phyloP scores from a whole-genome alignment of 78 protist genomes.

The Dictyostelium brefeldianum region DNA sequence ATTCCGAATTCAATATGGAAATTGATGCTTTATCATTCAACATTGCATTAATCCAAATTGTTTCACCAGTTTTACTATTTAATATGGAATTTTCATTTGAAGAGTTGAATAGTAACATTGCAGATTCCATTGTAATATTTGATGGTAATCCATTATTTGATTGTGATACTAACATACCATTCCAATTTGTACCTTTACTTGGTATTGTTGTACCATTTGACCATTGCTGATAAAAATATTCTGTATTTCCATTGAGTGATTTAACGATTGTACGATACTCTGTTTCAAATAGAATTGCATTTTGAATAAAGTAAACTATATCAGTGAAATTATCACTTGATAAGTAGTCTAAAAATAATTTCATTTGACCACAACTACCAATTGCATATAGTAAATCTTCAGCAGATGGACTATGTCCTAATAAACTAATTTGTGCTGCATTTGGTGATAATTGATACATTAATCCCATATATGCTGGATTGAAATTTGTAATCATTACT shows the following conservation, averaged over 20 bases:
- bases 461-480: slow-evolving; percentile 47
- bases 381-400: background rate
- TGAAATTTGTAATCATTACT: slow-evolving; percentile 38
- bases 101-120: background rate
- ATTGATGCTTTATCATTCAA: background rate
- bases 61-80: background rate
- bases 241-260: background rate
- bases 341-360: slow-evolving; percentile 16
- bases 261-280: background rate
- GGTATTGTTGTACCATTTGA: slow-evolving; percentile 20
- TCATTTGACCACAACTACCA: slow-evolving; percentile 34
- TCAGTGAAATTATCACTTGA: background rate
- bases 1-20: background rate
- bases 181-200: slow-evolving; percentile 14
- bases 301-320: background rate
- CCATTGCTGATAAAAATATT: slow-evolving; percentile 19
- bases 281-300: background rate
- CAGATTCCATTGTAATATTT: background rate
- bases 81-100: slow-evolving; percentile 11
- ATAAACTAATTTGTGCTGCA: background rate
- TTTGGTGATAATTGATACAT: slow-evolving; percentile 10
- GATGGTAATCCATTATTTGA: background rate
- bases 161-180: slow-evolving; percentile 30
- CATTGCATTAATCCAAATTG: slow-evolving; percentile 14
- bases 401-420: background rate